Base-by-base conservation (phyloP, 208 protist species). In the Sergeia podlipaevii region DNA sequence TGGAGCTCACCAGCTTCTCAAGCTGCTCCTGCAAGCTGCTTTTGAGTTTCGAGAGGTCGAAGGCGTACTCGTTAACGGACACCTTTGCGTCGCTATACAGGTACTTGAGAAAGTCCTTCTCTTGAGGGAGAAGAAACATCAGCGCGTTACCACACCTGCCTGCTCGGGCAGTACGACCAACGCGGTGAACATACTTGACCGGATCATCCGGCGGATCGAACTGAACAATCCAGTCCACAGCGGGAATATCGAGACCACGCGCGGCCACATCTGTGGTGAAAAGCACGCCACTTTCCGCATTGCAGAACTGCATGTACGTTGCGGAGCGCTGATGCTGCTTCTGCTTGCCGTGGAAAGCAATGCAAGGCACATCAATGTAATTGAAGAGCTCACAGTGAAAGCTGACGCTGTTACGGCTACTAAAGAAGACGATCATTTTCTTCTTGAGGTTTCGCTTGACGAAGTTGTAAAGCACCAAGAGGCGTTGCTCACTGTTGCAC, bases 111-210 rank as follows among this genome's bases (percentile, higher is more conserved):
- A 99, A 99, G 23, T 89, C 81, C 15, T 99, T 88, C 79, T 99
- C 98, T 50, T 97, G 77, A 13, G 98, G 98, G 29, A 99, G 81
- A 4, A 99, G 76, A 75, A 99, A 99, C 62, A 99, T 85, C 3
- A 99, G 81, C 10, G 95, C 96, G 64, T 84, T 92, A 27, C 92
- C 95, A 43, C 73, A 85, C 15, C 81, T 81, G 1, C 87, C 91
- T 10, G 96, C 98, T 62, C 98, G 90, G 4, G 97, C 98, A 1
- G 98, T 99, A 51, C 98, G 89, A 20, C 98, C 98, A 4, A 99
- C 98, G 42, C 98, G 85, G 71, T 99, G 98, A 50, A 99, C 98
- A 74, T 99, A 99, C 77, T 99, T 99, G 52, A 98, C 98, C n/a
- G 97, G 96, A 70, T 99, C 97, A 84, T 99, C 98, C 15, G 98